A percentile compares a stretch with the other conserved stretches of the same genome.
Evolutionary conservation across 2,329 filamentous ascomycete species (phyloP).

Genomic region (Venturia pyrina): DNA sequence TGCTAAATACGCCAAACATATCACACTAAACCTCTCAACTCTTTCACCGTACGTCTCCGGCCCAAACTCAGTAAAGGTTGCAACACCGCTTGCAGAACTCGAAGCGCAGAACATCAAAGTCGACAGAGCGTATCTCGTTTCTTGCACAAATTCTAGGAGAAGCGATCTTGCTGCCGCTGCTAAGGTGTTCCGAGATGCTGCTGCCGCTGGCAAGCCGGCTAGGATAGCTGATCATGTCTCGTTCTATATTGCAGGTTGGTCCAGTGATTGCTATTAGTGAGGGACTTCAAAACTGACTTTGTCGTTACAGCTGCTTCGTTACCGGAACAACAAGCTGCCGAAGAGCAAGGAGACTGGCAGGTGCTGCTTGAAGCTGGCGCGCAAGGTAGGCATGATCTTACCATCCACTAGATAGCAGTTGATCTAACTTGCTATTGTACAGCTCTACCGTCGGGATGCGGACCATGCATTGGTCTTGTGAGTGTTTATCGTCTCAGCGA

Average conservation of each 20-base stretch:
- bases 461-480: constrained; percentile 65
- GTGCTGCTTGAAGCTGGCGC: constrained; percentile 72
- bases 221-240: constrained; percentile 68
- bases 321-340: constrained; percentile 65
- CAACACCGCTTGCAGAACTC: constrained; percentile 66
- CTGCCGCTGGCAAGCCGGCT: constrained; percentile 48
- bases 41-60: constrained; percentile 77
- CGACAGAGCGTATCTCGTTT: constrained; percentile 78
- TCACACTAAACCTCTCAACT: constrained; percentile 74
- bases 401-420: constrained; percentile 45
- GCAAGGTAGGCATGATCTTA: constrained; percentile 20
- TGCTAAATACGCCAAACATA: constrained; percentile 71
- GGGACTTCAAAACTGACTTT: not conserved
- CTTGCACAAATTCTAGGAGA: constrained; percentile 76
- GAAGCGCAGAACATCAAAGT: constrained; percentile 64
- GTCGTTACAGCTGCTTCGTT: constrained; percentile 55
- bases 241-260: constrained; percentile 64
- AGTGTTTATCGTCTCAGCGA: not conserved
- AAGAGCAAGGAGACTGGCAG: constrained; percentile 80
- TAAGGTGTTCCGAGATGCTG: constrained; percentile 72
- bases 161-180: constrained; percentile 72
- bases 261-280: not conserved
- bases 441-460: constrained; percentile 65
- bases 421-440: not conserved
- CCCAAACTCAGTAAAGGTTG: constrained; percentile 83